These are phyloP conservation scores for Primulina huaijiensis DNA, from an alignment of 257 asterid species.

Conservation along the genomic window DNA sequence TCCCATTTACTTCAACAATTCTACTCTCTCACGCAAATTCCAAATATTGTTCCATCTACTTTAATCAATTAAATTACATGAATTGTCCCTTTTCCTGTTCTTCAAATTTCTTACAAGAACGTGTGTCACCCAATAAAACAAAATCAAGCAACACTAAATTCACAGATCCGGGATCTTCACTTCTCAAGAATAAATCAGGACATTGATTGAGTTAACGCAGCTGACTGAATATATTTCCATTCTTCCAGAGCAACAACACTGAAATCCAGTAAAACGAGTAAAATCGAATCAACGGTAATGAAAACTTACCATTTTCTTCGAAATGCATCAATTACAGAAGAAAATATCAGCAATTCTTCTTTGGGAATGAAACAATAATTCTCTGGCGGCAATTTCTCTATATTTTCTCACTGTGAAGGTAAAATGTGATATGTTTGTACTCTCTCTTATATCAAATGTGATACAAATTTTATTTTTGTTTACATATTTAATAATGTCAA, in stretches of 20 bases:
- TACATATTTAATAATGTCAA: too few relatives aligned
- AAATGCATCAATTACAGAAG: neutral
- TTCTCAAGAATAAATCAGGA: neutral
- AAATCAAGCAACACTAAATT: neutral
- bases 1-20: neutral
- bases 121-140: neutral
- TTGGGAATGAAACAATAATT: neutral
- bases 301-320: neutral
- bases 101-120: neutral
- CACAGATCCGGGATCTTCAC: neutral
- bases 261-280: neutral
- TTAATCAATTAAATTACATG: neutral
- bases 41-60: neutral
- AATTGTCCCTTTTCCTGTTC: neutral
- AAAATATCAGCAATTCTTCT: neutral
- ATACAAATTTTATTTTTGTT: too few relatives aligned
- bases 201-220: neutral
- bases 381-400: neutral
- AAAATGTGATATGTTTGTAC: too few relatives aligned
- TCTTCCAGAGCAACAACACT: neutral
- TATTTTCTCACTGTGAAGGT: neutral
- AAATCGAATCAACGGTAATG: neutral
- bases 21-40: neutral
- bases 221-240: neutral
- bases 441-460: too few relatives aligned